phyloP scores from a whole-genome alignment of 352 stramenopile genomes.

The Phytophthora macrochlamydospora region DNA sequence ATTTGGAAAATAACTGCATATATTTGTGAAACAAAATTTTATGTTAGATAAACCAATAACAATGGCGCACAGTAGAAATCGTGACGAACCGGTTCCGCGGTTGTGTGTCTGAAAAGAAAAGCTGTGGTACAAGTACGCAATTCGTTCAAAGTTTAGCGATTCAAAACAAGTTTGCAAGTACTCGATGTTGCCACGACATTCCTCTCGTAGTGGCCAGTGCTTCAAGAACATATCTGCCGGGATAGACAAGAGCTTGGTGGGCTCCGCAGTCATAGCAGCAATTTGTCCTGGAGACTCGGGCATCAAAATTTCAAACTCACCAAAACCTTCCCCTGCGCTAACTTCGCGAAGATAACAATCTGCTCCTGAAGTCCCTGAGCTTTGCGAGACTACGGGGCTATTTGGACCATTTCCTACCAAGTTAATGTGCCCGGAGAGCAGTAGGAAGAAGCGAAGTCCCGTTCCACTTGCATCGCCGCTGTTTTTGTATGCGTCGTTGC shows the following conservation, averaged over 20 bases:
- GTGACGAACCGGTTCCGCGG: conserved; percentile 47
- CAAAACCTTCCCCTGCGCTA: conserved; percentile 47
- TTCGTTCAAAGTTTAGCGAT: conserved; percentile 54
- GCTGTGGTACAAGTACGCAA: conserved; percentile 62
- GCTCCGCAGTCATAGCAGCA: conserved; percentile 51
- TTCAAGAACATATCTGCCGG: conserved; percentile 48
- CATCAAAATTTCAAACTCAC: conserved; percentile 68
- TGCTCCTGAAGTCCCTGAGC: background rate
- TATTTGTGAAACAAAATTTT: conserved; percentile 3
- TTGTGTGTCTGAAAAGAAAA: conserved; percentile 50
- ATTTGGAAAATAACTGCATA: conserved; percentile 47
- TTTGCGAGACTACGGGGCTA: conserved; percentile 11
- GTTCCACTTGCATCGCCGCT: conserved; percentile 27
- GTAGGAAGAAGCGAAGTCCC: conserved; percentile 47
- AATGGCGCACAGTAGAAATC: background rate
- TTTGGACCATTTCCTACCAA: conserved; percentile 41
- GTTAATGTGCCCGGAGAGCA: conserved; percentile 52
- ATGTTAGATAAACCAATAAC: background rate
- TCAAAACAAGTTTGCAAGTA: conserved; percentile 60
- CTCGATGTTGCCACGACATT: conserved; percentile 46
- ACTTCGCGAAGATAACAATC: conserved; percentile 50
- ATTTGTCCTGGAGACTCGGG: conserved; percentile 38
- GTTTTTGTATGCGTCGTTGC: conserved; percentile 51
- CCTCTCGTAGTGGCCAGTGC: conserved; percentile 41
- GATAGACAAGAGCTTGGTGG: conserved; percentile 61